Conservation (phyloP, 208 protist species). For the Wallacemonas rigidus region DNA sequence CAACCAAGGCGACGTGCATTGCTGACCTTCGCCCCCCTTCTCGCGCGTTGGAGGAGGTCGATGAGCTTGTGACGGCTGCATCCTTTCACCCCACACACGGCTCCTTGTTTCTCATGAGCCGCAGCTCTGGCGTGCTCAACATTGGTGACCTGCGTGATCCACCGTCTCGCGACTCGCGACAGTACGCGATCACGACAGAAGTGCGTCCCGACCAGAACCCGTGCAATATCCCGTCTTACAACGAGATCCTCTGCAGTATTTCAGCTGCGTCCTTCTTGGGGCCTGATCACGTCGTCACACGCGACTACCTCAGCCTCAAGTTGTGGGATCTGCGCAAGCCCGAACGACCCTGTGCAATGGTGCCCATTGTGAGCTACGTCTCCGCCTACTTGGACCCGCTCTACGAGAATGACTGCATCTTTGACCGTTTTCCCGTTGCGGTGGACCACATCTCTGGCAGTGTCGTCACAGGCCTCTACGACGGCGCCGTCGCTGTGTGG, state of each 20-base stretch:
- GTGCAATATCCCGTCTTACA: constrained; percentile 50
- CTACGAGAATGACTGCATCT: constrained; percentile 86
- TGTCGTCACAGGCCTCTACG: constrained; percentile 86
- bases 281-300: constrained; percentile 79
- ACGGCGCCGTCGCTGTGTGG: constrained; percentile 84
- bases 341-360: constrained; percentile 50
- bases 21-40: constrained; percentile 66
- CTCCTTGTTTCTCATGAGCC: constrained; percentile 80
- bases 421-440: constrained; percentile 81
- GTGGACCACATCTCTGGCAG: constrained; percentile 77
- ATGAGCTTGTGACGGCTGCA: constrained; percentile 78
- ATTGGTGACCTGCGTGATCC: constrained; percentile 87
- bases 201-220: constrained; percentile 63
- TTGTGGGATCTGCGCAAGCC: constrained; percentile 85
- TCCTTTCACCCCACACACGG: constrained; percentile 85
- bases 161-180: constrained; percentile 58
- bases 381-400: constrained; percentile 66
- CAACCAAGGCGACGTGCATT: constrained; percentile 75
- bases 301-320: constrained; percentile 87
- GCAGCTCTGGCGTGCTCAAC: constrained; percentile 80
- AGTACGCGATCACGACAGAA: constrained; percentile 70
- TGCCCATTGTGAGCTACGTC: constrained; percentile 78
- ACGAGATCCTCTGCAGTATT: constrained; percentile 87
- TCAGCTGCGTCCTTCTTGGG: constrained; percentile 80
- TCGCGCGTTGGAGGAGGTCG: constrained; percentile 72